Conservation (phyloP, 2,329 filamentous ascomycete genomes). For the Aspergillus tubingensis region DNA sequence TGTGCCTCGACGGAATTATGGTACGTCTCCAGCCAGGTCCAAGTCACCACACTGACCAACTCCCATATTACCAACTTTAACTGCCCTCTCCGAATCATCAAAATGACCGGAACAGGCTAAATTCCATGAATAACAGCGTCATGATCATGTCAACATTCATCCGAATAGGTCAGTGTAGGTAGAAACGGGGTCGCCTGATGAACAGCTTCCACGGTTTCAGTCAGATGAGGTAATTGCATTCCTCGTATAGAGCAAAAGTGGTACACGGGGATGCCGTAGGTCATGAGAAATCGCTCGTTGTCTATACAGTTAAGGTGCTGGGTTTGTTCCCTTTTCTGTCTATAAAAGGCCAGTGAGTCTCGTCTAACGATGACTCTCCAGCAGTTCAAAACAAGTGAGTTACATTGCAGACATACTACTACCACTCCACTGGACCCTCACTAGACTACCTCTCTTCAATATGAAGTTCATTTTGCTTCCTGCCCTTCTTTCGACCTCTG, state of each 20-base stretch:
- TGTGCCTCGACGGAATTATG: too few relatives aligned
- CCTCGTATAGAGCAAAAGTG: neutral
- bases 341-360: neutral
- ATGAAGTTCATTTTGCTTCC: neutral
- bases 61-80: too few relatives aligned
- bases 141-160: neutral
- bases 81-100: conserved; percentile 20
- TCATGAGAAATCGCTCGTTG: neutral
- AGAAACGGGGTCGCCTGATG: neutral
- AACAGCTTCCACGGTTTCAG: neutral
- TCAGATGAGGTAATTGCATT: neutral
- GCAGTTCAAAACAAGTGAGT: neutral
- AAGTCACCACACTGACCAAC: too few relatives aligned
- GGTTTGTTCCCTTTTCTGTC: neutral
- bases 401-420: too few relatives aligned
- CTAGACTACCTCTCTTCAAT: neutral
- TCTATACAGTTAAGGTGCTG: neutral
- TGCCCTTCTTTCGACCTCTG: neutral
- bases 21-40: too few relatives aligned
- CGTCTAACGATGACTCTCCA: neutral
- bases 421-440: neutral
- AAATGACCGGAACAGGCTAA: too few relatives aligned
- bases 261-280: neutral
- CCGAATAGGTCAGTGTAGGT: neutral
- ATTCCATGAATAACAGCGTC: neutral